These are phyloP conservation scores for Saccharomycopsis capsularis DNA, from an alignment of 805 yeast genomes.

Conservation along the genomic window DNA sequence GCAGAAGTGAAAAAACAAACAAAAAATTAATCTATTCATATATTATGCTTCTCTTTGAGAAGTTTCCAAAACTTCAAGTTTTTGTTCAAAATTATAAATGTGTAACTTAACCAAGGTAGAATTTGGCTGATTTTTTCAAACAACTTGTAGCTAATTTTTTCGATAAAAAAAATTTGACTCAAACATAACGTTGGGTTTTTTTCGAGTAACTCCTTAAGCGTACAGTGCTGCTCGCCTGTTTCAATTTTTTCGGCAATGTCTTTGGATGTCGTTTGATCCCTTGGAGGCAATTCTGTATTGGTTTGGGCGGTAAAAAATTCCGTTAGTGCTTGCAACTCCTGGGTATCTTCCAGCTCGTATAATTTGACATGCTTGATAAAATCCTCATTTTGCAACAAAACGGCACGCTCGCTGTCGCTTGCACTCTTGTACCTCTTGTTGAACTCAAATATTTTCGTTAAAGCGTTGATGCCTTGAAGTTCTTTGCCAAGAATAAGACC, in stretches of 20 bases:
- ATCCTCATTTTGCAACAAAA: not conserved
- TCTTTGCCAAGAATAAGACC: slow-evolving; percentile 74
- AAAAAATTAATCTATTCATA: not conserved
- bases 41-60: not conserved
- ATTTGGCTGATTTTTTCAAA: slow-evolving; percentile 39
- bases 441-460: slow-evolving; percentile 37
- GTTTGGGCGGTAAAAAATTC: not conserved
- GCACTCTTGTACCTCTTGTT: not conserved
- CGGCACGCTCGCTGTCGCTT: not conserved
- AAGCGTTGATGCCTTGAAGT: slow-evolving; percentile 55
- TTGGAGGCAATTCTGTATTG: not conserved
- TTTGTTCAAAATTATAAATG: slow-evolving; percentile 44
- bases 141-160: slow-evolving; percentile 71
- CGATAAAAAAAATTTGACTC: slow-evolving; percentile 79
- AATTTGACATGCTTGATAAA: not conserved
- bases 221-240: not conserved
- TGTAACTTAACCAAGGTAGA: slow-evolving; percentile 54
- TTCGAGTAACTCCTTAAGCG: slow-evolving; percentile 38
- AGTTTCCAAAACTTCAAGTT: slow-evolving; percentile 53
- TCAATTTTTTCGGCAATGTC: not conserved
- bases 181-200: slow-evolving; percentile 47
- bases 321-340: not conserved
- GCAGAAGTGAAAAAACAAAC: not conserved
- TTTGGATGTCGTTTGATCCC: not conserved
- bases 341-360: not conserved